These are phyloP conservation scores for Colletotrichum eremochloae DNA, from an alignment of 2,329 filamentous ascomycete genomes.

Conservation along the genomic window DNA sequence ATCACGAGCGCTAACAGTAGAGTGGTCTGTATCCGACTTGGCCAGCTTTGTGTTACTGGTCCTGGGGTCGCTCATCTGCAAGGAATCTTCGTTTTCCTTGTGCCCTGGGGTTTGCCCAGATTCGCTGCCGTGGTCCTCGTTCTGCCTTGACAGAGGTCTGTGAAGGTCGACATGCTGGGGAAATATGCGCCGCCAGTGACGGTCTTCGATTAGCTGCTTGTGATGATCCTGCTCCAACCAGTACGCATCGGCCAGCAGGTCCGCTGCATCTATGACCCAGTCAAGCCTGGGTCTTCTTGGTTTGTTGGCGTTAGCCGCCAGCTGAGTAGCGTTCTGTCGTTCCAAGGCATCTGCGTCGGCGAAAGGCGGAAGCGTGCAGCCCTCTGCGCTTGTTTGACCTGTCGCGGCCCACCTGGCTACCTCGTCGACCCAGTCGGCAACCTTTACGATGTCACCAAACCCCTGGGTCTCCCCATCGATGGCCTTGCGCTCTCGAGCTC, in stretches of 20 bases:
- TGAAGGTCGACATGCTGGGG: slow-evolving; percentile 53
- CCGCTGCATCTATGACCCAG: slow-evolving; percentile 86
- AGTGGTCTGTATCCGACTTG: slow-evolving; percentile 56
- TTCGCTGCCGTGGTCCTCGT: slow-evolving; percentile 42
- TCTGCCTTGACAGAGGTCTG: slow-evolving; percentile 48
- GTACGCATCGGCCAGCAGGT: slow-evolving; percentile 89
- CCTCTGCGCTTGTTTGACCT: slow-evolving; percentile 50
- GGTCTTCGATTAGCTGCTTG: slow-evolving; percentile 85
- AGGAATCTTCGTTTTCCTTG: slow-evolving; percentile 20
- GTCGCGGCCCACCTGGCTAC: slow-evolving; percentile 66
- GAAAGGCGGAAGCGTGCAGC: slow-evolving; percentile 61
- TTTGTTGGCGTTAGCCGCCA: slow-evolving; percentile 65
- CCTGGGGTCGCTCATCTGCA: slow-evolving; percentile 40
- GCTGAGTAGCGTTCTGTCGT: slow-evolving; percentile 53
- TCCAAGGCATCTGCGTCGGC: slow-evolving; percentile 58
- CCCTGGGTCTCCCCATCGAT: slow-evolving; percentile 82
- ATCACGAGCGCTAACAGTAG: slow-evolving; percentile 67
- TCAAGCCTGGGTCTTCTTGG: slow-evolving; percentile 81
- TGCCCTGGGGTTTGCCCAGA: slow-evolving; percentile 20
- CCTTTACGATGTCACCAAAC: slow-evolving; percentile 79
- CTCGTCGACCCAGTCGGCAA: slow-evolving; percentile 82
- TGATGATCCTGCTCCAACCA: slow-evolving; percentile 90
- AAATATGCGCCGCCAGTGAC: slow-evolving; percentile 81
- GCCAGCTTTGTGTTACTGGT: slow-evolving; percentile 43
- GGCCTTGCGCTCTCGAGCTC: slow-evolving; percentile 80